Conservation (phyloP, 2,329 filamentous ascomycete species). For the Zelopaecilomyces penicillatus region DNA sequence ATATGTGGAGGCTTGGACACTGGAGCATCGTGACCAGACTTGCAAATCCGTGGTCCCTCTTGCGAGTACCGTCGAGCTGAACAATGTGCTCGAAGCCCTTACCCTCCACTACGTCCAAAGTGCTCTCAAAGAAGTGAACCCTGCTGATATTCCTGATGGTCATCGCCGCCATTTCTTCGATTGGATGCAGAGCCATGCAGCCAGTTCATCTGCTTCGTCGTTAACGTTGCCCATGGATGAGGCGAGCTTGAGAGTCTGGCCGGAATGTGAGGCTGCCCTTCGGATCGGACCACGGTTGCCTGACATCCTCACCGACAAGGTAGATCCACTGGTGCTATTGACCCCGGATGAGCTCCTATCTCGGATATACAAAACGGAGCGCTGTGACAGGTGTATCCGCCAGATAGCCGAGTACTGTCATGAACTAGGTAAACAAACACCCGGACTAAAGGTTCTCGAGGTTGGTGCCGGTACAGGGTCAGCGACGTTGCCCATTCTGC, state of each 20-base stretch:
- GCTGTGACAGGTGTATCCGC: neutral
- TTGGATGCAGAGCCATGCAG: constrained; percentile 2
- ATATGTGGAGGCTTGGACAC: constrained; percentile 6
- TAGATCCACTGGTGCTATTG: constrained; percentile 1
- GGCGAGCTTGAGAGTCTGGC: neutral
- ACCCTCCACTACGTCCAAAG: neutral
- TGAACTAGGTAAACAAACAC: constrained; percentile 1
- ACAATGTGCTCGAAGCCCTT: neutral
- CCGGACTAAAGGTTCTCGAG: constrained; percentile 24
- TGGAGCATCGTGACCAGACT: constrained; percentile 4
- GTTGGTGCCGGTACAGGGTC: constrained; percentile 35
- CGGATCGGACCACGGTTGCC: constrained; percentile 2
- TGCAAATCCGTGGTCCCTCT: constrained; percentile 1
- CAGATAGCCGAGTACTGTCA: constrained; percentile 7
- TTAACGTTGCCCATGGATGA: neutral
- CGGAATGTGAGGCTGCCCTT: neutral
- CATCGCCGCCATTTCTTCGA: constrained; percentile 2
- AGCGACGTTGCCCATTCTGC: constrained; percentile 27
- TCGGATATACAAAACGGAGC: constrained; percentile 1
- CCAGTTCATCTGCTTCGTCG: neutral
- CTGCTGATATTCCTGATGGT: neutral
- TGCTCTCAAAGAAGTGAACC: constrained; percentile 3
- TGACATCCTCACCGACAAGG: constrained; percentile 1
- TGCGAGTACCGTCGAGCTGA: neutral
- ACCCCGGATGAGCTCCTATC: constrained; percentile 3